Evolutionary conservation across 2,329 filamentous ascomycete genomes (phyloP), one percentile per base, ranked within the genome.

Genomic region (Fusarium ambrosium): DNA sequence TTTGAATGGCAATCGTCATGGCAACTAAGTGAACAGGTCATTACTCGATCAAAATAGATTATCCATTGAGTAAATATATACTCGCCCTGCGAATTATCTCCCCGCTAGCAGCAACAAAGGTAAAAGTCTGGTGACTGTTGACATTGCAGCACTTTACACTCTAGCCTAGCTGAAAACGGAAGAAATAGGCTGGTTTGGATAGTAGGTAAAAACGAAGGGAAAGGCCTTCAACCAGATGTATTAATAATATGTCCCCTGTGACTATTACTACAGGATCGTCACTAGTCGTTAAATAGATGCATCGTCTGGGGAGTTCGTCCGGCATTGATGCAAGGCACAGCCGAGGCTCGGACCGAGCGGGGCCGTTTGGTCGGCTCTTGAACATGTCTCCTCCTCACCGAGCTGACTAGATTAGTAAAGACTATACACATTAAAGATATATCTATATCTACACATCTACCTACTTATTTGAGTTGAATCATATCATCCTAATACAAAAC

Each of bases 291-390:
- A 13, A 29, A 16, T 34, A 51, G 6, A 9, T 32, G 22, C 48
- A 43, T 45, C 51, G 18, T 59, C 62, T 20, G 43, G 18, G 36
- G 51, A 59, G 62, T 64, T 36, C 24, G 20, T 27, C 24, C n/a
- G 34, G 55, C 10, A n/a, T 36, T 16, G 22, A 61, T 4, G n/a
- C 22, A 59, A 39, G 53, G n/a, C 32, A 18, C 22, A 36, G 58
- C 64, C 64, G 64, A 66, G 64, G 64, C 29, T 48, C 58, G 34
- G 18, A 20, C 45, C 45, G 41, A 43, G 39, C 53, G 58, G 64
- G 41, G 32, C 18, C 18, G 36, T 11, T 24, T 22, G 22, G 36
- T 62, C 56, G 55, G 55, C 43, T 61, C 24, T 13, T 41, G 16
- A 13, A 27, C 34, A 9, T n/a, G 16, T 27, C 36, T 27, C 39